Evolutionary conservation across 2,329 filamentous ascomycete species (phyloP), one percentile per base, ranked within the genome.

Genomic region (Fusarium chuoi): DNA sequence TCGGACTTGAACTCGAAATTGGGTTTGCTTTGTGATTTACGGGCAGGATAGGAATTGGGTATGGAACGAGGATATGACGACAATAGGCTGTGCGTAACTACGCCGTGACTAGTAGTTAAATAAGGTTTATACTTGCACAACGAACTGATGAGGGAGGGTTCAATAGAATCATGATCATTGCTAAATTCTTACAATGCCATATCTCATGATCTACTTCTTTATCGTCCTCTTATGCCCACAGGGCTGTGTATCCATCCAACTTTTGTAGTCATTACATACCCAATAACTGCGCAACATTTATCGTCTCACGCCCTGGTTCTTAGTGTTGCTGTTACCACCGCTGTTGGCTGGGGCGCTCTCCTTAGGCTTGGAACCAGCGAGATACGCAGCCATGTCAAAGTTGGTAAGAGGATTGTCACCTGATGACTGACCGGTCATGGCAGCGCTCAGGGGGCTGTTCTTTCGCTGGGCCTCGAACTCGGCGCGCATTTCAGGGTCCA

Each of bases 401-500:
- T 85, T 86, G 67, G 84, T 85, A 60, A 89, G 83, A 4, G 87
- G 84, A 76, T 83, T 88, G 52, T 80, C 79, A 17, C 70, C 74
- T 20, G 68, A 64, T 20, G 77, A 75, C 62, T 79, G 76, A 6
- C 75, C 81, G 28, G 83, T 85, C 70, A 90, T 85, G 77, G 90
- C 77, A 80, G 89, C 86, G 70, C 87, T 88, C 75, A 95, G 86
- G 3, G 93, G 90, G 75, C 90, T 91, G 72, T 90, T 89, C 84
- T 95, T 94, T 82, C 96, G 94, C 79, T 94, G 92, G 79, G 94
- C 93, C 82, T 98, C 95, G 81, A 96, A 98, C 81, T 98, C 96
- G 78, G 94, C 94, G 78, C 92, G 92, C 84, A 94, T 93, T 83
- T 99, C 96, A n/a, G 94, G 94, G 81, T 98, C 96, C 95, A 99